Evolutionary conservation across 495 filamentous ascomycete species (phyloP).

Genomic region (Penicillium waksmanii): DNA sequence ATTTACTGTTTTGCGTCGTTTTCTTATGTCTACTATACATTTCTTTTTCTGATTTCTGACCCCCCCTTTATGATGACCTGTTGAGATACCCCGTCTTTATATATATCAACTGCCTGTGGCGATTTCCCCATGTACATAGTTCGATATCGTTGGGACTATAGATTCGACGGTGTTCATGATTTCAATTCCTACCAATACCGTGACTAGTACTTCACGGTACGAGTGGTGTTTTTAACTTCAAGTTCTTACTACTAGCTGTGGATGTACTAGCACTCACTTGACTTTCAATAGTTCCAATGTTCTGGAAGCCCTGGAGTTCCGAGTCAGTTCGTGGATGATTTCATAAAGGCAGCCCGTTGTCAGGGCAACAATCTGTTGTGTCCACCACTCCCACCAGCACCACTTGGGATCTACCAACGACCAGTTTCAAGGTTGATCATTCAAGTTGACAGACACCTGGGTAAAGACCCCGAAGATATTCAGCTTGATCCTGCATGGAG

Average conservation of each 20-base stretch:
- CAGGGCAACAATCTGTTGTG: constrained; percentile 4
- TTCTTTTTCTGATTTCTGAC: constrained; percentile 7
- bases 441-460: not conserved
- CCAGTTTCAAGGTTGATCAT: not conserved
- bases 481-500: no score
- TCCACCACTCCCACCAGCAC: not conserved
- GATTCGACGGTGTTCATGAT: constrained; percentile 28
- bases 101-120: constrained; percentile 44
- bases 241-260: no score
- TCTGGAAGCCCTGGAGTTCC: no score
- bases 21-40: constrained; percentile 5
- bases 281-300: no score
- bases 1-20: constrained; percentile 20
- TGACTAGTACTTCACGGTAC: not conserved
- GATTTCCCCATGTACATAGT: constrained; percentile 47
- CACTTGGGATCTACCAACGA: not conserved
- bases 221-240: not conserved
- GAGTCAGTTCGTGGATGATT: no score
- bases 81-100: constrained; percentile 38
- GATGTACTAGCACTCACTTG: no score
- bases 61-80: constrained; percentile 24
- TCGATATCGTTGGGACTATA: constrained; percentile 36
- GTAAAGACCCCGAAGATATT: no score
- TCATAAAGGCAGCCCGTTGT: not conserved
- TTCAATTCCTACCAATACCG: not conserved